Evolutionary conservation across 768 basidiomycete genomes (phyloP).

Genomic region (Sistotremastrum suecicum): DNA sequence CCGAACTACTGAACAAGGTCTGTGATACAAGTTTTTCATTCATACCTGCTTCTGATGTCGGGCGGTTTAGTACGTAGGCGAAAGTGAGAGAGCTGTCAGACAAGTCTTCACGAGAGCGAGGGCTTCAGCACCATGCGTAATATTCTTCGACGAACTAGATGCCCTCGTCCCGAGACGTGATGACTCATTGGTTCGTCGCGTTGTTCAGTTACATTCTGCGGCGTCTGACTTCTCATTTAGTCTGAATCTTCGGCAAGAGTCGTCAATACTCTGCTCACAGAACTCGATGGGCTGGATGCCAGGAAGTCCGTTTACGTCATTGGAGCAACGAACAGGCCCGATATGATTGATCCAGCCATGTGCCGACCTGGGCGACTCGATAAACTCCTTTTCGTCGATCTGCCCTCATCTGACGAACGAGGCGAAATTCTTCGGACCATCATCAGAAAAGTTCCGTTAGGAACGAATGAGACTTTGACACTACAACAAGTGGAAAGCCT

Average conservation of each 20-base stretch:
- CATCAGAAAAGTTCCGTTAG: slow-evolving; percentile 55
- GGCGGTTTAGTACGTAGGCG: slow-evolving; percentile 72
- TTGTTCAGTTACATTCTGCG: neutral
- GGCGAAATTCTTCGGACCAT: slow-evolving; percentile 76
- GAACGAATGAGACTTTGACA: slow-evolving; percentile 12
- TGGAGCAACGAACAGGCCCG: slow-evolving; percentile 87
- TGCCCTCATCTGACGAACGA: slow-evolving; percentile 60
- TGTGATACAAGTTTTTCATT: slow-evolving; percentile 6
- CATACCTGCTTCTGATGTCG: neutral
- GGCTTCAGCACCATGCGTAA: slow-evolving; percentile 87
- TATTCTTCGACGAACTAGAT: slow-evolving; percentile 93
- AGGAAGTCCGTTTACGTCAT: slow-evolving; percentile 87
- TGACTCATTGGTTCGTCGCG: slow-evolving; percentile 58
- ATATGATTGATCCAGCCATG: slow-evolving; percentile 98
- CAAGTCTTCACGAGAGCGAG: slow-evolving; percentile 91
- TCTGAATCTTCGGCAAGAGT: slow-evolving; percentile 90
- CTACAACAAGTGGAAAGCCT: slow-evolving; percentile 26
- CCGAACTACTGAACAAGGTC: slow-evolving; percentile 93
- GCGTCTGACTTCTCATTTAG: slow-evolving; percentile 21
- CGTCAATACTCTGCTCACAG: slow-evolving; percentile 87
- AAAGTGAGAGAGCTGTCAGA: slow-evolving; percentile 88
- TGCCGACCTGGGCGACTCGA: slow-evolving; percentile 91
- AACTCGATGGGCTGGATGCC: slow-evolving; percentile 82
- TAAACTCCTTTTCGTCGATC: slow-evolving; percentile 86
- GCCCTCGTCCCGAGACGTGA: slow-evolving; percentile 84